Conservation (phyloP, 1,139 yeast species). For the Barnettozyma hawaiiensis region DNA sequence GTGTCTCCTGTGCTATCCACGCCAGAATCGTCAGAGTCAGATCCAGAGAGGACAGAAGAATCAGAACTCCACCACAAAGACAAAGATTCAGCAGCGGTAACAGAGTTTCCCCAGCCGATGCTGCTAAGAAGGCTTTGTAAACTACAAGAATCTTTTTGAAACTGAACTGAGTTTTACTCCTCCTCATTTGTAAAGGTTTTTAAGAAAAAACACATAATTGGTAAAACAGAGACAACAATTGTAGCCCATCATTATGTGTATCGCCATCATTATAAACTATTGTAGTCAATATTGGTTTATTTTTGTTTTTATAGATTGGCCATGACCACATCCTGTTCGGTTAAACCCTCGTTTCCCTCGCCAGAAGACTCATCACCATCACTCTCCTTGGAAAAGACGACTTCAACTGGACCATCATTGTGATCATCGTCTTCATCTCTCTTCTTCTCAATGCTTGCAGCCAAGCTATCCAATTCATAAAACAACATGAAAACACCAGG, state of each 20-base stretch:
- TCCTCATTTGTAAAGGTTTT: conserved; percentile 18
- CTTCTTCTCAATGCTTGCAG: conserved; percentile 30
- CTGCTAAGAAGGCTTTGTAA: conserved; percentile 86
- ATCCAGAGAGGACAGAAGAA: conserved; percentile 97
- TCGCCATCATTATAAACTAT: no score
- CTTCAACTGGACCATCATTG: conserved; percentile 4
- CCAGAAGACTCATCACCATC: conserved; percentile 11
- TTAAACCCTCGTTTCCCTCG: conserved; percentile 1
- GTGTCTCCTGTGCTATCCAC: conserved; percentile 99
- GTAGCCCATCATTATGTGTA: no score
- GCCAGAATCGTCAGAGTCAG: conserved; percentile 99
- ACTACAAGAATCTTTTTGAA: conserved; percentile 24
- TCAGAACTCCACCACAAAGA: conserved; percentile 99
- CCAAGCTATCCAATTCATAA: conserved; percentile 57
- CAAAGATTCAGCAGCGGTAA: conserved; percentile 96
- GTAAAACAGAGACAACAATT: no score
- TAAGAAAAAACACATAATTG: no score
- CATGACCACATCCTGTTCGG: conserved; percentile 7
- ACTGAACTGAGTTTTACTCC: no score
- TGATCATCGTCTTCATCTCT: conserved; percentile 20
- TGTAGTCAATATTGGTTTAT: no score
- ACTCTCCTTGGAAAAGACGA: conserved; percentile 12
- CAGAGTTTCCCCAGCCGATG: conserved; percentile 96
- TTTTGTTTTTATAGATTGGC: conserved; percentile 14
- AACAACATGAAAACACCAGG: conserved; percentile 93